phyloP scores from a whole-genome alignment of 305 asterid species.

The Ilex paraguariensis region DNA sequence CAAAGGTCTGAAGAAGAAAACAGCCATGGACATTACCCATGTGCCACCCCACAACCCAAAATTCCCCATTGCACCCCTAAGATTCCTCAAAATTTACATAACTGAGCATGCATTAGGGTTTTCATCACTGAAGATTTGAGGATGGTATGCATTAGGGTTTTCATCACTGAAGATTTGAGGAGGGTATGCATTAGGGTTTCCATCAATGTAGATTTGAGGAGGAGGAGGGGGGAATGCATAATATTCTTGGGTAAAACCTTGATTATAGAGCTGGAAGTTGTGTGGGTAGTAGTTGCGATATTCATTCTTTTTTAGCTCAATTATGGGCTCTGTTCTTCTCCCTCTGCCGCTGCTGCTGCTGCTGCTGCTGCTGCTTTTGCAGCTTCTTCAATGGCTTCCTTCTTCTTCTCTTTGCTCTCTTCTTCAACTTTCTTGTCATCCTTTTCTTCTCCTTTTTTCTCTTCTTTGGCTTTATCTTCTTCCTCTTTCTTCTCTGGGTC shows the following conservation, averaged over 20 bases:
- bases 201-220: too few species aligned
- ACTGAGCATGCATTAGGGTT: constrained; percentile 91
- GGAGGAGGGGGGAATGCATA: too few species aligned
- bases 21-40: constrained; percentile 27
- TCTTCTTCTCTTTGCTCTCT: not conserved
- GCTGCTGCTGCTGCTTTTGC: too few species aligned
- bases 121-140: constrained; percentile 95
- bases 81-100: constrained; percentile 39
- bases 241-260: constrained; percentile 43
- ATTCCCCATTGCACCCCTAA: constrained; percentile 36
- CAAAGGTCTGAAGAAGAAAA: constrained; percentile 23
- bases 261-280: constrained; percentile 45
- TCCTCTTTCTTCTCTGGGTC: constrained; percentile 67
- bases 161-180: constrained; percentile 95
- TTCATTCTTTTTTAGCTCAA: constrained; percentile 65
- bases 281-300: constrained; percentile 37
- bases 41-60: constrained; percentile 10
- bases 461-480: constrained; percentile 14
- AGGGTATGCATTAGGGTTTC: too few species aligned
- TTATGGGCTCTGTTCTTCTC: constrained; percentile 29
- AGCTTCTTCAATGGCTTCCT: not conserved
- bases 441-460: constrained; percentile 14
- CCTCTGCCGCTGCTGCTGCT: not conserved
- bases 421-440: constrained; percentile 6
- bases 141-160: constrained; percentile 85